Conservation (phyloP, 202 grass and related monocot genomes). For the Panicum hallii region DNA sequence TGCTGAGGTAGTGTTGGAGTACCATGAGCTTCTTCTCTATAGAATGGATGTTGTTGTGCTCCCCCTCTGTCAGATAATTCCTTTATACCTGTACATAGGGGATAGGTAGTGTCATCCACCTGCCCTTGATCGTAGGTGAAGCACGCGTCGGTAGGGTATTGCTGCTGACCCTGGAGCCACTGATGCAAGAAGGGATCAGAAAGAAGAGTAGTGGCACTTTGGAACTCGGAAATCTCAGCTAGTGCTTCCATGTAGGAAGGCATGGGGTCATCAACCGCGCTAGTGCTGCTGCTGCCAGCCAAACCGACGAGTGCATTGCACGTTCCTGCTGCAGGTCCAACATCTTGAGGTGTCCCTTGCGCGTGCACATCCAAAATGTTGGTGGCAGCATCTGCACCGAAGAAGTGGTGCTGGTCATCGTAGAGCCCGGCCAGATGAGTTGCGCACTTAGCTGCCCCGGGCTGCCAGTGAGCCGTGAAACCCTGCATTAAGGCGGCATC, state of each 20-base stretch:
- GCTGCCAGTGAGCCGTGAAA: conserved; percentile 47
- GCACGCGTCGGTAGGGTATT: background rate
- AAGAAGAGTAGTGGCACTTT: conserved; percentile 36
- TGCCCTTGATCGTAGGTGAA: conserved; percentile 42
- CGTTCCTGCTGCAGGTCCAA: no score
- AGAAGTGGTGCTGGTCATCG: conserved; percentile 19
- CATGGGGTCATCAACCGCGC: conserved; percentile 55
- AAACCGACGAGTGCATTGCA: background rate
- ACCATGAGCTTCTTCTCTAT: conserved; percentile 20
- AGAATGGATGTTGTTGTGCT: background rate
- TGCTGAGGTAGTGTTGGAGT: conserved; percentile 37
- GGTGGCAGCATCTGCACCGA: background rate
- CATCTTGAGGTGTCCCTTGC: conserved; percentile 27
- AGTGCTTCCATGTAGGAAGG: conserved; percentile 56
- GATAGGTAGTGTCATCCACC: conserved; percentile 11
- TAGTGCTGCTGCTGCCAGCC: conserved; percentile 44
- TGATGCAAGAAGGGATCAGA: conserved; percentile 49
- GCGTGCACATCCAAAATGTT: conserved; percentile 18
- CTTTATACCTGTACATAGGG: background rate
- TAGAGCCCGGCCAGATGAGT: background rate
- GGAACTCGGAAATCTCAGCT: conserved; percentile 48
- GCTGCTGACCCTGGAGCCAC: conserved; percentile 50
- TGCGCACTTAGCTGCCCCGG: background rate
- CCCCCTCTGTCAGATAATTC: conserved; percentile 28
- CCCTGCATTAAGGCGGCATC: conserved; percentile 34